phyloP scores from a whole-genome alignment of 495 filamentous ascomycete genomes.

The Aspergillus coremiiformis region DNA sequence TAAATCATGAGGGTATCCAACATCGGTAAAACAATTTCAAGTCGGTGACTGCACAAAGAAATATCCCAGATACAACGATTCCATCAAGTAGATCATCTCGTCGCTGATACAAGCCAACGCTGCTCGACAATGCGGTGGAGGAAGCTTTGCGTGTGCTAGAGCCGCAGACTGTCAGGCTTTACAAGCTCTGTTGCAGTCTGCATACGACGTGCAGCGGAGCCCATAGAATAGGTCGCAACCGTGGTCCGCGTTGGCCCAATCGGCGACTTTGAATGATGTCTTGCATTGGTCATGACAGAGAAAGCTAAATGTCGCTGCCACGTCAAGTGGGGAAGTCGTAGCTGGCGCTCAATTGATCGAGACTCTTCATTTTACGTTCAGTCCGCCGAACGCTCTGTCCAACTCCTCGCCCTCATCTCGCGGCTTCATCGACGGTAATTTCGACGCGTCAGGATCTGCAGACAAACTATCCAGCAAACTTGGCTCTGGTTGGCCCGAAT shows the following conservation, averaged over 20 bases:
- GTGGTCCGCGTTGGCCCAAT: not conserved
- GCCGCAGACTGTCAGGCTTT: not conserved
- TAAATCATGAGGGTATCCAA: not conserved
- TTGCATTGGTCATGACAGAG: not conserved
- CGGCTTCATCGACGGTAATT: conserved; percentile 42
- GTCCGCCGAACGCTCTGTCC: conserved; percentile 79
- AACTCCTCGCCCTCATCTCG: conserved; percentile 68
- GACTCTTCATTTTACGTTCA: conserved; percentile 41
- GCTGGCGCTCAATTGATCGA: not conserved
- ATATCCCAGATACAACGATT: no score
- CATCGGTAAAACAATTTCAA: not conserved
- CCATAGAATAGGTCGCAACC: not conserved
- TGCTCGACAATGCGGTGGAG: not conserved
- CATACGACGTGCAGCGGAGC: not conserved
- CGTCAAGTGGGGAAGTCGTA: not conserved
- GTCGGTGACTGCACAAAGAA: no score
- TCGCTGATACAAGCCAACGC: not conserved
- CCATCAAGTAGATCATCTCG: no score
- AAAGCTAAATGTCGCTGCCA: not conserved
- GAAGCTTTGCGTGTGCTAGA: not conserved
- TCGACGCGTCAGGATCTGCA: conserved; percentile 31
- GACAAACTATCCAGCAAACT: conserved; percentile 43
- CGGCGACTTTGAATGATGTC: not conserved
- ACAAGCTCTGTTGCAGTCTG: not conserved
- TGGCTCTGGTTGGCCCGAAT: conserved; percentile 22